Evolutionary conservation across 192 early-diverging fungal species (phyloP).

Genomic region (Oehlia diaphana): DNA sequence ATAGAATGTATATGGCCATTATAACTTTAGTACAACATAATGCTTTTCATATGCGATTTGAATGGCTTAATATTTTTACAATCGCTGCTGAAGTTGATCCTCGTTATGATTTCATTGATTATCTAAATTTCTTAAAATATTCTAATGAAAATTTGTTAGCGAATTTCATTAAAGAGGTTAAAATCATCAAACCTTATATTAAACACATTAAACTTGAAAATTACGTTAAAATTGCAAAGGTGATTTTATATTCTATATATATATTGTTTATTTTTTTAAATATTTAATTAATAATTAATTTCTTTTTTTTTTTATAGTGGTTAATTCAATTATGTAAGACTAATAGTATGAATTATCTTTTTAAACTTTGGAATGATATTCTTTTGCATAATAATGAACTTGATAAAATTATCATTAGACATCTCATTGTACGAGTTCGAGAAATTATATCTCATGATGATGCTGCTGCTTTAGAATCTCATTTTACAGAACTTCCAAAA

Average conservation of each 20-base stretch:
- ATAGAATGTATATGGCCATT: background rate
- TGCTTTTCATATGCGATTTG: too few relatives aligned
- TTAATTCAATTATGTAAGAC: background rate
- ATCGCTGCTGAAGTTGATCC: background rate
- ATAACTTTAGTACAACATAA: background rate
- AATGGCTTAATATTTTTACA: constrained; percentile 5
- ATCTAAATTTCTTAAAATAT: background rate
- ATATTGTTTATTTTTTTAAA: too few relatives aligned
- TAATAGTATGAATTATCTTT: background rate
- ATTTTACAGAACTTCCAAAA: background rate
- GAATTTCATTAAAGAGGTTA: background rate
- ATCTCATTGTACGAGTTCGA: background rate
- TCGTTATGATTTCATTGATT: background rate
- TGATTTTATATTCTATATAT: background rate
- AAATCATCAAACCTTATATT: background rate
- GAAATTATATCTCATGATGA: background rate
- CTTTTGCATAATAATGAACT: background rate
- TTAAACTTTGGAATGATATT: background rate
- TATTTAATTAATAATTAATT: background rate
- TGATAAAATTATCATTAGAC: background rate
- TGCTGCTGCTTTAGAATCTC: background rate
- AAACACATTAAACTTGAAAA: background rate
- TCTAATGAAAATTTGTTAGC: background rate
- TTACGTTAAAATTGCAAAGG: background rate
- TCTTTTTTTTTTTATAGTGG: constrained; percentile 3